Evolutionary conservation across 1,139 yeast genomes (phyloP), one percentile per base, ranked within the genome.

Genomic region (Candida sp.): DNA sequence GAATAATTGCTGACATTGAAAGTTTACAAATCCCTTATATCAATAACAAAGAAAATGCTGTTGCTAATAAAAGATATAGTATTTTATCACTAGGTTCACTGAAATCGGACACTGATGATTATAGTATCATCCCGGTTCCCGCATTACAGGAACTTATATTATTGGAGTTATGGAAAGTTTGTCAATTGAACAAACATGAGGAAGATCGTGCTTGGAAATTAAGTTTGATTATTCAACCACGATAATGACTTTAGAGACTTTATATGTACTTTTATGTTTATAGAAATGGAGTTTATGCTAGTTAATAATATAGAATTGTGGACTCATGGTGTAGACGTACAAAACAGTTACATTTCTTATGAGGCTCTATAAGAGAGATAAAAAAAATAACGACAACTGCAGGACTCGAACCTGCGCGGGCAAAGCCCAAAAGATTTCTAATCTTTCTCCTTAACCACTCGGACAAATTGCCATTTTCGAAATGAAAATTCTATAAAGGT

Each of bases 1-100:
- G 83, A 47, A 78, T 87, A 38, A 77, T 90, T 43, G 83, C 91
- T n/a, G 89, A 84, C 51, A 69, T 89, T 38, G 96, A 88, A 63
- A 78, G 78, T 45, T 75, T 87, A 52, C 97, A 90, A 63, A 79
- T 83, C 43, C 75, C 84, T 0, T 87, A 84, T 58, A 46, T 41
- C 4, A 46, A 48, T 21, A 11, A 32, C 21, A 38, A 22, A 22
- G 23, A 12, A 5, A 35, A 32, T 5, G 7, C 32, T 5, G 4
- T 42, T 4, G n/a, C n/a, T 12, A 29, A 11, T 19, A 47, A 39
- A 23, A 38, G 46, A 37, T 23, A 38, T 9, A 61, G 68, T 45
- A 45, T 61, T 33, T 47, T 60, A 23, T 56, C 57, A 15, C 46
- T 54, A 21, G 41, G 44, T 30, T 41, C 39, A 11, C 43, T 34